Percentiles rank a stretch among this genome's conserved stretches.
Conservation (phyloP, 2,329 filamentous ascomycete genomes). For the Thelonectria olida region DNA sequence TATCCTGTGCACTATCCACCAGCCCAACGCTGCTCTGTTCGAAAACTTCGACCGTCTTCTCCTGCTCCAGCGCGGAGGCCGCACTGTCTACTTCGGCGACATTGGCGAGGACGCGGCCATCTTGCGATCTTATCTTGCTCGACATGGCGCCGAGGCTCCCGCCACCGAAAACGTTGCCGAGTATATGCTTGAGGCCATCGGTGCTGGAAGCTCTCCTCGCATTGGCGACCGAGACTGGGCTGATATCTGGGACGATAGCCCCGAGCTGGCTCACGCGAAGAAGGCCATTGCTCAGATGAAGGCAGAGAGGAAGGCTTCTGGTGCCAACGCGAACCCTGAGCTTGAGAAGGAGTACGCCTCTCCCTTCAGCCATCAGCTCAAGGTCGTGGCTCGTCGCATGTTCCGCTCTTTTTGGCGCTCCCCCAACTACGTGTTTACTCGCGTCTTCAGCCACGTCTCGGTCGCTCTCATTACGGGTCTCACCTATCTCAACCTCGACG, state of each 20-base stretch:
- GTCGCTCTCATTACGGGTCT: conserved; percentile 83
- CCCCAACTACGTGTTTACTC: conserved; percentile 88
- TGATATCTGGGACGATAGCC: conserved; percentile 79
- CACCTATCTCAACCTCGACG: conserved; percentile 79
- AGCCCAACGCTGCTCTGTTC: conserved; percentile 86
- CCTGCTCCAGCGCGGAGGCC: conserved; percentile 79
- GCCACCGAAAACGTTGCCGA: conserved; percentile 71
- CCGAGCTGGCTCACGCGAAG: conserved; percentile 74
- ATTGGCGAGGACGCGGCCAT: conserved; percentile 79
- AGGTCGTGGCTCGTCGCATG: conserved; percentile 76
- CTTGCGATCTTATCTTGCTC: conserved; percentile 71
- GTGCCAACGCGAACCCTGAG: conserved; percentile 55
- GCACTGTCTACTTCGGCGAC: conserved; percentile 87
- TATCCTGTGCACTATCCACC: conserved; percentile 91
- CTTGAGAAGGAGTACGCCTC: conserved; percentile 84
- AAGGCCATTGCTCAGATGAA: conserved; percentile 74
- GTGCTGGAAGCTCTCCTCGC: conserved; percentile 76
- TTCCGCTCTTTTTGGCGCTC: conserved; percentile 86
- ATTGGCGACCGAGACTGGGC: conserved; percentile 82
- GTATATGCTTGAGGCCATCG: conserved; percentile 88
- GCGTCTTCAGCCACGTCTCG: conserved; percentile 84
- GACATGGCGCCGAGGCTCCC: conserved; percentile 67
- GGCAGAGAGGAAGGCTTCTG: conserved; percentile 58
- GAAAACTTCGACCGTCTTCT: conserved; percentile 88
- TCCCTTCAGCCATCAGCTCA: conserved; percentile 80